Conservation (phyloP, 805 yeast genomes). For the Debaryomyces maramus region DNA sequence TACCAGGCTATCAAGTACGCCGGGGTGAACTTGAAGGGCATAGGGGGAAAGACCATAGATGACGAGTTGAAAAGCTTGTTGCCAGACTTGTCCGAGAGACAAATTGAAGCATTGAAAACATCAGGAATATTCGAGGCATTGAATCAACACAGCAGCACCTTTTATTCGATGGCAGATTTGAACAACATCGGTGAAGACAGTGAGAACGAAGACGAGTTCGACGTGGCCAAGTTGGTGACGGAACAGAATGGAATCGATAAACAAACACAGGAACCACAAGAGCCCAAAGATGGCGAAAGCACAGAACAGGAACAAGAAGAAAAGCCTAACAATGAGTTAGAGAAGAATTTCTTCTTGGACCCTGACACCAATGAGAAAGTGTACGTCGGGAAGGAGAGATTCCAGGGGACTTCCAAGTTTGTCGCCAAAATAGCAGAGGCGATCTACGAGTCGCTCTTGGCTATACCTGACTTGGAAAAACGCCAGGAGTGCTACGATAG, state of each 20-base stretch:
- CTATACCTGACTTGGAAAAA: constrained; percentile 64
- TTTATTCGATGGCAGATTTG: constrained; percentile 58
- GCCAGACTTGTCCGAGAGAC: constrained; percentile 55
- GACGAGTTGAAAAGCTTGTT: constrained; percentile 49
- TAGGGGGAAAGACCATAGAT: constrained; percentile 73
- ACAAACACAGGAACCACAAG: constrained; percentile 43
- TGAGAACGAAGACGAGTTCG: constrained; percentile 73
- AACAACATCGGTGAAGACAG: constrained; percentile 25
- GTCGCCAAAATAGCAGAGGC: constrained; percentile 54
- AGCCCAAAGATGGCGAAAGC: constrained; percentile 20
- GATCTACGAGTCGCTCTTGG: constrained; percentile 52
- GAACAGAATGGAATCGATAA: constrained; percentile 60
- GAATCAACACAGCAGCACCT: constrained; percentile 64
- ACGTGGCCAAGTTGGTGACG: constrained; percentile 86
- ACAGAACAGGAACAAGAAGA: constrained; percentile 31
- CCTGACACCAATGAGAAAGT: constrained; percentile 50
- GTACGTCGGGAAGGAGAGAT: constrained; percentile 87
- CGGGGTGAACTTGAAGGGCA: constrained; percentile 37
- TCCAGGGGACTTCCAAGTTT: constrained; percentile 70
- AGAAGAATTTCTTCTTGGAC: constrained; percentile 70
- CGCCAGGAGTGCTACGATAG: constrained; percentile 86
- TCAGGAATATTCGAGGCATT: constrained; percentile 80
- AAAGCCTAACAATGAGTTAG: constrained; percentile 65
- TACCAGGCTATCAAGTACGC: constrained; percentile 63
- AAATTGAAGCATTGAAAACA: constrained; percentile 72